phyloP scores from a whole-genome alignment of 2,329 filamentous ascomycete genomes.

The Fusarium chlamydosporum region DNA sequence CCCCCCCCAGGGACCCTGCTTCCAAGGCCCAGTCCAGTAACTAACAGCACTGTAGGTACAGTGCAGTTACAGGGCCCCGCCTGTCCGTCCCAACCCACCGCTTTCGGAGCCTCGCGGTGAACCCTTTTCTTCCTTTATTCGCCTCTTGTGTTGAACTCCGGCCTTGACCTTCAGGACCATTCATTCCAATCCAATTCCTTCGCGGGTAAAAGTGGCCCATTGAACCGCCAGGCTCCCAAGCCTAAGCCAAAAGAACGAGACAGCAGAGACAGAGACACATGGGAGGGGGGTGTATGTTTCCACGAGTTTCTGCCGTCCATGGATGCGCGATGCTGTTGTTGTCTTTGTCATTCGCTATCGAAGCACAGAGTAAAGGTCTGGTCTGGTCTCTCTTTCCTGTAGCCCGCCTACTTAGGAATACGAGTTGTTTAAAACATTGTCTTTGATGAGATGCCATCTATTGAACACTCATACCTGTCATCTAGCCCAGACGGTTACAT shows the following conservation, averaged over 20 bases:
- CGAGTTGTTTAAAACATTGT: conserved; percentile 4
- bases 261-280: conserved; percentile 16
- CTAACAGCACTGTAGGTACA: conserved; percentile 5
- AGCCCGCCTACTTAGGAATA: conserved; percentile 9
- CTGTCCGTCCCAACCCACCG: conserved; percentile 36
- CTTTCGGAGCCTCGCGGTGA: conserved; percentile 52
- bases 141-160: conserved; percentile 20
- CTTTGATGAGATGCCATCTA: conserved; percentile 1
- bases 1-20: conserved; percentile 27
- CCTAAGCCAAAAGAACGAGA: conserved; percentile 18
- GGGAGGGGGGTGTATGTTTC: conserved; percentile 43
- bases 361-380: background rate
- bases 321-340: conserved; percentile 4
- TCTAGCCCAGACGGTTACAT: too few species aligned
- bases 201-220: conserved; percentile 51
- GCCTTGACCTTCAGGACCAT: conserved; percentile 43
- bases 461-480: background rate
- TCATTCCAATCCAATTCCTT: conserved; percentile 26
- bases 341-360: conserved; percentile 30
- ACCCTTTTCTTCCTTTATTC: conserved; percentile 7
- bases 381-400: conserved; percentile 1
- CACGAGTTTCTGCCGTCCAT: conserved; percentile 37
- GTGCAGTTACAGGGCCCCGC: conserved; percentile 9
- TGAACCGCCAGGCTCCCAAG: conserved; percentile 8
- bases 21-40: conserved; percentile 2